Conservation (phyloP, 1,284 basidiomycete genomes). For the Agroathelia rolfsii region DNA sequence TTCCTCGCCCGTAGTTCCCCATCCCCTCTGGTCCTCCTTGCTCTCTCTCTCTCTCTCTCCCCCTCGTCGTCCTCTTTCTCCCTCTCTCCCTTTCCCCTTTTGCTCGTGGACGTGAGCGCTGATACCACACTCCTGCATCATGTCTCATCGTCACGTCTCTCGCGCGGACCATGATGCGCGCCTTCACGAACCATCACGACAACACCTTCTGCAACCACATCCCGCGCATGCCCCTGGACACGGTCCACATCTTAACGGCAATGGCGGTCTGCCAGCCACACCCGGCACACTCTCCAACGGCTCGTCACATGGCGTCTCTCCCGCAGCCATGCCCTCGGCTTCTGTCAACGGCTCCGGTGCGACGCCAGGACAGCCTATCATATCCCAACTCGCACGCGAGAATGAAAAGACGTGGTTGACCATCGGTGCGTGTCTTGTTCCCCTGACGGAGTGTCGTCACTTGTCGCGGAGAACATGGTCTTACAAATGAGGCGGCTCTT, state of each 20-base stretch:
- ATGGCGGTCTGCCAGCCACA: slow-evolving; percentile 24
- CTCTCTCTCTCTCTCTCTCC: slow-evolving; percentile 17
- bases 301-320: slow-evolving; percentile 35
- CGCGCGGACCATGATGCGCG: slow-evolving; percentile 56
- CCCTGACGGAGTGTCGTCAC: slow-evolving; percentile 2
- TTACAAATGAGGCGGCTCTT: slow-evolving; percentile 2
- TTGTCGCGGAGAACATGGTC: neutral
- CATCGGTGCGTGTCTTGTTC: slow-evolving; percentile 51
- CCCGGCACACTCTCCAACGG: slow-evolving; percentile 34
- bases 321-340: slow-evolving; percentile 33
- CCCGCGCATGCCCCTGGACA: slow-evolving; percentile 26
- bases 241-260: slow-evolving; percentile 44
- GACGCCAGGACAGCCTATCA: slow-evolving; percentile 25
- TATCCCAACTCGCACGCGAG: slow-evolving; percentile 69
- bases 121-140: slow-evolving; percentile 37
- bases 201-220: slow-evolving; percentile 30
- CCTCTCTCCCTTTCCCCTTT: slow-evolving; percentile 11
- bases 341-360: slow-evolving; percentile 32
- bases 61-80: slow-evolving; percentile 17
- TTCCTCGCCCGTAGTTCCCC: slow-evolving; percentile 26
- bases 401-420: slow-evolving; percentile 91
- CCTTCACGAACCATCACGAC: slow-evolving; percentile 46
- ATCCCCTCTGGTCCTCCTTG: slow-evolving; percentile 17
- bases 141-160: slow-evolving; percentile 46
- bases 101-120: too few species aligned